phyloP scores from a whole-genome alignment of 495 filamentous ascomycete species.

The Xanthoparmelia taractica region DNA sequence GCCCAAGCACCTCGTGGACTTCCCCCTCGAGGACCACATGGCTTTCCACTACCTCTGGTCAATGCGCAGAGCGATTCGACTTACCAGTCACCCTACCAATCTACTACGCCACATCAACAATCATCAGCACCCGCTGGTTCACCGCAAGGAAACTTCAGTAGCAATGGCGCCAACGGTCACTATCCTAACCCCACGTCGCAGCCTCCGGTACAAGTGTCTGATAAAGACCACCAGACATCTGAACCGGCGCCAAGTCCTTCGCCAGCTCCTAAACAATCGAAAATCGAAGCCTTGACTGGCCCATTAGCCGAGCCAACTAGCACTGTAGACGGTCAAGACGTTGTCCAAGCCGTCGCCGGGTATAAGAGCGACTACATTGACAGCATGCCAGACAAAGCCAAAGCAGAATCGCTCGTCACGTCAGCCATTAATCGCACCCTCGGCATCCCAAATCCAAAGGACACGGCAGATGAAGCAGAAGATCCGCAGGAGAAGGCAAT shows the following conservation, averaged over 20 bases:
- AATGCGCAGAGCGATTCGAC: slow-evolving; percentile 21
- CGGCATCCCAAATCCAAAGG: slow-evolving; percentile 32
- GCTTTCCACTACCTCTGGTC: slow-evolving; percentile 20
- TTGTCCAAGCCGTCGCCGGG: slow-evolving; percentile 17
- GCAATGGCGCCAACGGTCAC: slow-evolving; percentile 13
- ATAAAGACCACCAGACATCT: slow-evolving; percentile 10
- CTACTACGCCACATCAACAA: slow-evolving; percentile 14
- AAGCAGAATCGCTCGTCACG: slow-evolving; percentile 19
- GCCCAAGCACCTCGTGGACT: slow-evolving; percentile 30
- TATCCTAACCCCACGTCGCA: not conserved
- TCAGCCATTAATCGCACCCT: slow-evolving; percentile 26
- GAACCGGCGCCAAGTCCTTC: slow-evolving; percentile 14
- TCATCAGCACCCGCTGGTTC: slow-evolving; percentile 14
- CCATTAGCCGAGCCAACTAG: slow-evolving; percentile 5
- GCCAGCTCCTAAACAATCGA: slow-evolving; percentile 22
- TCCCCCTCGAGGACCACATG: slow-evolving; percentile 15
- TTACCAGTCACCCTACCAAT: slow-evolving; percentile 27
- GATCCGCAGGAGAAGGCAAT: slow-evolving; percentile 21
- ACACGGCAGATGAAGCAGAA: slow-evolving; percentile 31
- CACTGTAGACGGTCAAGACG: slow-evolving; percentile 2
- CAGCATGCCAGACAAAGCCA: slow-evolving; percentile 18
- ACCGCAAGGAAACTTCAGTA: slow-evolving; percentile 15
- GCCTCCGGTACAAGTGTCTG: slow-evolving; percentile 13
- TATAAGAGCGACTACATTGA: slow-evolving; percentile 22
- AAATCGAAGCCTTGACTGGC: slow-evolving; percentile 20